Base-by-base conservation (phyloP, 2,329 filamentous ascomycete species). In the Penicillium paneum region DNA sequence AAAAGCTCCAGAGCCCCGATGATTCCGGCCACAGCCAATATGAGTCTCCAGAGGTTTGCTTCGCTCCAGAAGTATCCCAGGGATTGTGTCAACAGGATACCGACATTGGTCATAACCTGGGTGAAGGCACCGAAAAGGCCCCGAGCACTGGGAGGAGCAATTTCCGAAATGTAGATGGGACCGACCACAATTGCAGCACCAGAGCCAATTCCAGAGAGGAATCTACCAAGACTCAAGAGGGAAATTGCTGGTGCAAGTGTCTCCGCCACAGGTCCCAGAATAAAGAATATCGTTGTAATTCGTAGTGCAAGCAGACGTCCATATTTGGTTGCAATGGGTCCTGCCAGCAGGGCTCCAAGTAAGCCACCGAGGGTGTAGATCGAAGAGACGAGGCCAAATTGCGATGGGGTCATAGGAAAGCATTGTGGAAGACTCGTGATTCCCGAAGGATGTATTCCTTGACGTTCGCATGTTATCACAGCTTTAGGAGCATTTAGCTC, bases 401-500 rank as follows among this genome's bases (percentile, higher is more conserved):
- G 82, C 34, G 86, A 83, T 29, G 90, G 81, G 64, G 78, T 85
- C 94, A 97, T 97, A 53, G 86, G 87, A 49, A 99, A 93, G 69
- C 94, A 99, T 77, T 89, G 84, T 49, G 88, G 74, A 3, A 75
- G 60, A n/a, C 51, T 56, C 28, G 29, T 38, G 5, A 49, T 29
- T 32, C 44, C 21, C 35, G 64, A 57, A 58, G 65, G 52, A 64
- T 67, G 62, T 58, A 83, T 79, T 38, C 78, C 77, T 62, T 83
- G 81, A 61, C 84, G 85, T 63, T 84, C 85, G 77, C 94, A 97
- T 54, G 90, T 95, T 66, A 99, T 88, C 67, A 95, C 90, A 79
- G 92, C 88, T 81, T 97, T 88, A 8, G 94, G 94, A 8, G 93
- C 91, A 72, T 99, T 99, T 59, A 99, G 83, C 73, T 97, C 94